These are phyloP conservation scores for Hypoxylon lenormandii DNA, from an alignment of 495 filamentous ascomycete species.

Conservation along the genomic window DNA sequence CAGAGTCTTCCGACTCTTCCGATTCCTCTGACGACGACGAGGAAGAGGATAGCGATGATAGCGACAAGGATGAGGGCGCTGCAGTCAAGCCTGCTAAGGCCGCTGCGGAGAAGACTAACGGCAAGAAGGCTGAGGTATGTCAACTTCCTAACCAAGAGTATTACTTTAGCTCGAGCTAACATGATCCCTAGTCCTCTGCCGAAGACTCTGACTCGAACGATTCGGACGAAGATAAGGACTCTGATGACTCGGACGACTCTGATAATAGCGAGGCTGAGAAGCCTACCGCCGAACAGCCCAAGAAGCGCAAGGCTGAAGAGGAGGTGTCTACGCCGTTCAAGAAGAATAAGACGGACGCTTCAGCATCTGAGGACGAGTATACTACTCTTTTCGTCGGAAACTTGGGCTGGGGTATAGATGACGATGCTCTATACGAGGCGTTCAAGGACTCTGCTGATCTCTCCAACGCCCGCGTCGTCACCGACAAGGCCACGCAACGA, in stretches of 20 bases:
- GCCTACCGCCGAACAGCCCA: slow-evolving; percentile 71
- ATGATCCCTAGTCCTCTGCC: slow-evolving; percentile 42
- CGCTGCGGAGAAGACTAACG: slow-evolving; percentile 60
- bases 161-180: slow-evolving; percentile 14
- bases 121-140: slow-evolving; percentile 57
- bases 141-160: slow-evolving; percentile 5
- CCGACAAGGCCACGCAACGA: slow-evolving; percentile 81
- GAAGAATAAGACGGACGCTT: slow-evolving; percentile 81
- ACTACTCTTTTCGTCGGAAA: slow-evolving; percentile 88
- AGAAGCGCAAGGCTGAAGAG: slow-evolving; percentile 92
- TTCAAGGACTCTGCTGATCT: slow-evolving; percentile 87
- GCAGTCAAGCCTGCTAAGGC: slow-evolving; percentile 52
- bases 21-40: slow-evolving; percentile 40
- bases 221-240: slow-evolving; percentile 56
- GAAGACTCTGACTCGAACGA: slow-evolving; percentile 53
- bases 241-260: slow-evolving; percentile 48
- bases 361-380: slow-evolving; percentile 65
- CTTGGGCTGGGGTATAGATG: slow-evolving; percentile 93
- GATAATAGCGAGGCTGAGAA: slow-evolving; percentile 61
- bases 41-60: slow-evolving; percentile 52
- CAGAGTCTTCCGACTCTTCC: slow-evolving; percentile 55
- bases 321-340: slow-evolving; percentile 71
- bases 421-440: slow-evolving; percentile 86
- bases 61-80: slow-evolving; percentile 18
- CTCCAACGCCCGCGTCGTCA: slow-evolving; percentile 79